Evolutionary conservation across 495 filamentous ascomycete genomes (phyloP), one percentile per base, ranked within the genome.

Genomic region (Trichoderma orchidacearum): DNA sequence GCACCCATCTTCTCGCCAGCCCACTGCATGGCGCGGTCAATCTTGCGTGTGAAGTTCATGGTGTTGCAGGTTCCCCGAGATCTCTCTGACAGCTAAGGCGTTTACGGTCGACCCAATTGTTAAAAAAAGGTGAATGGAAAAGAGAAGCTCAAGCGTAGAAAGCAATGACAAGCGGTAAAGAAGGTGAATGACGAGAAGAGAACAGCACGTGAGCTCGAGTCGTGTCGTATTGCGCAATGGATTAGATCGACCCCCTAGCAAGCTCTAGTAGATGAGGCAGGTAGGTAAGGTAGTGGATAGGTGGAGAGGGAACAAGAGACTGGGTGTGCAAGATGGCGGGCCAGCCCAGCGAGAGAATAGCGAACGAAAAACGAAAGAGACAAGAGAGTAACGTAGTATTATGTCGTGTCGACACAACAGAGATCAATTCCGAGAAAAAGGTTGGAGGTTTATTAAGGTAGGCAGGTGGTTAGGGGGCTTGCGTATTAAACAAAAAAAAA

Each of bases 21-120:
- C 92, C 92, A 98, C 85, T 98, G 93, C 78, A 93, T 95, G 75
- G 96, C 84, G 59, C 94, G 86, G 71, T 89, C 93, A 66, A 97
- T 81, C 69, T 95, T 95, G 79, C 94, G 92, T 73, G 90, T 92
- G 75, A 95, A 84, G 71, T 91, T 89, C 90, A 96, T 95, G 31
- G 55, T 75, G 60, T 53, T 17, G 32, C n/a, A 35, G n/a, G n/a
- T n/a, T n/a, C n/a, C n/a, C n/a, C n/a, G n/a, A n/a, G n/a, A n/a
- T n/a, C n/a, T n/a, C n/a, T n/a, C n/a, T n/a, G n/a, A n/a, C n/a
- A n/a, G n/a, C n/a, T n/a, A n/a, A n/a, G n/a, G n/a, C n/a, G n/a
- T n/a, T n/a, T n/a, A n/a, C n/a, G n/a, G n/a, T n/a, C n/a, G n/a
- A n/a, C n/a, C n/a, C n/a, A n/a, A n/a, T n/a, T n/a, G n/a, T n/a